Conservation (phyloP, 1,284 basidiomycete species). For the Xerocomus amazonicus region DNA sequence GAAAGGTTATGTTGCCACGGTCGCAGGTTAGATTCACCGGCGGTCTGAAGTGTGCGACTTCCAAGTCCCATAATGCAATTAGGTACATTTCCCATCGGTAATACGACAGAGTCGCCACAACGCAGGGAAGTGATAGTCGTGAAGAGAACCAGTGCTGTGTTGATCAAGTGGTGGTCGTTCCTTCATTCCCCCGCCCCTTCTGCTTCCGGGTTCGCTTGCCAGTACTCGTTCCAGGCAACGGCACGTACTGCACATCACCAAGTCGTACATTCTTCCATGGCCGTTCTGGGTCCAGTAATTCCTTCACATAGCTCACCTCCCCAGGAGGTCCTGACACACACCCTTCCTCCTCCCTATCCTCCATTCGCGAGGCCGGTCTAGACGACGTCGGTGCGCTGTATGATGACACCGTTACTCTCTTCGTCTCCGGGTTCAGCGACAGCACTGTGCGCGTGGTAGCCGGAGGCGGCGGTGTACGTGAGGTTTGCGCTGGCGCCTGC, state of each 20-base stretch:
- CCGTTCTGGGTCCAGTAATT: constrained; percentile 31
- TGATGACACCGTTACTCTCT: constrained; percentile 50
- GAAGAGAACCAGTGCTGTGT: no score
- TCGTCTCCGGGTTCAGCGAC: constrained; percentile 52
- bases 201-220: background rate
- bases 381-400: constrained; percentile 39
- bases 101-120: background rate
- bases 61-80: background rate
- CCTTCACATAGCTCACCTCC: constrained; percentile 36
- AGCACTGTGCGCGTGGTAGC: constrained; percentile 56
- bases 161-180: background rate
- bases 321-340: constrained; percentile 43
- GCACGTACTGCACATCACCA: constrained; percentile 40
- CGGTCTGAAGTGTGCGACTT: no score
- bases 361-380: constrained; percentile 36
- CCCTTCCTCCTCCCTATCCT: constrained; percentile 35
- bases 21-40: no score
- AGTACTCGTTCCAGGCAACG: constrained; percentile 16
- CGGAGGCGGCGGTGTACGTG: constrained; percentile 26
- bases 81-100: background rate
- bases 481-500: constrained; percentile 5
- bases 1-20: no score
- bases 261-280: constrained; percentile 48
- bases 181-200: background rate
- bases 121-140: no score